These are phyloP conservation scores for Rosa rugosa DNA, from an alignment of 306 rosid species.

Conservation along the genomic window DNA sequence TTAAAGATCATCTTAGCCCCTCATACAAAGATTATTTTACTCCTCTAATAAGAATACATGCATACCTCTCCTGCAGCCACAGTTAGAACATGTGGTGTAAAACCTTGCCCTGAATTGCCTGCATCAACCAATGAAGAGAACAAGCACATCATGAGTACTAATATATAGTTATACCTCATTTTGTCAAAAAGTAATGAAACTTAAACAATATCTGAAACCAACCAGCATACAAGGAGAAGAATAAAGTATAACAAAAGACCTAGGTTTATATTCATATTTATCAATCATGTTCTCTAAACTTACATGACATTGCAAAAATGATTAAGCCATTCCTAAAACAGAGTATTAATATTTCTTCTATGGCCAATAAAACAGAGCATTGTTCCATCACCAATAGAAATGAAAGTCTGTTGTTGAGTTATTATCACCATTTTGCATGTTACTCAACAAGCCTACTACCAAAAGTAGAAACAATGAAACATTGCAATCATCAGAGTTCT, in stretches of 20 bases:
- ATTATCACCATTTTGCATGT: not conserved
- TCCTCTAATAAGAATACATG: conserved; percentile 16
- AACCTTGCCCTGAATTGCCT: conserved; percentile 89
- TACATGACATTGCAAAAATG: not conserved
- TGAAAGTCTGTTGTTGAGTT: not conserved
- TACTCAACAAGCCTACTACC: not conserved
- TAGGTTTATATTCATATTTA: not conserved
- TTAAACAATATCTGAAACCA: not conserved
- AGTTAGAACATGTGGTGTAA: conserved; percentile 71
- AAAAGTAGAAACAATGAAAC: not conserved
- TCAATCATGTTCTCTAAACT: not conserved
- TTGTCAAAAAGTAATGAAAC: not conserved
- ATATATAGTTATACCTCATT: not conserved
- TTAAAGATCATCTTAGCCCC: not conserved
- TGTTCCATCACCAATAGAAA: not conserved
- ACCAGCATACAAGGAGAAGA: not conserved
- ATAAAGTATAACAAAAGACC: not conserved
- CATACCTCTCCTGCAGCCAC: conserved; percentile 93
- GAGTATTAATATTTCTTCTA: not conserved
- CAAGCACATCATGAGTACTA: conserved; percentile 19
- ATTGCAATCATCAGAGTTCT: not conserved
- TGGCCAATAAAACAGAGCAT: not conserved
- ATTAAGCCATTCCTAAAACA: not conserved
- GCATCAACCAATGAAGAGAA: conserved; percentile 38
- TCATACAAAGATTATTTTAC: not conserved